Base-by-base conservation (phyloP, 1,284 basidiomycete genomes). In the Apiotrichum veenhuisii region DNA sequence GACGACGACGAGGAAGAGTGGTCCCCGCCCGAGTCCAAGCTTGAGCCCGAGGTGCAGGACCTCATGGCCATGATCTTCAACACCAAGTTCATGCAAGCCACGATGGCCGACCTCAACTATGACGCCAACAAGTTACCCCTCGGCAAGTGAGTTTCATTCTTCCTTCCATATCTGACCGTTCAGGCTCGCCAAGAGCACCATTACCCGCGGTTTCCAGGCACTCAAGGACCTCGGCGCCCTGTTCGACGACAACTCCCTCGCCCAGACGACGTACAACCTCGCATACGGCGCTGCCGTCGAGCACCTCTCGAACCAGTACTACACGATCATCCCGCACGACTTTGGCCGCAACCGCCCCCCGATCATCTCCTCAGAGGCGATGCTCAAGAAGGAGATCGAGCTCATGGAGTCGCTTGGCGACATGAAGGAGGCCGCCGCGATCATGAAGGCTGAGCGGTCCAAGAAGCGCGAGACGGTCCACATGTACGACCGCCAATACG, bases 51-150 rank as follows among this genome's bases (percentile, higher is more conserved):
- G 15, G 34, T 59, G 18, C 59, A 83, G 80, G 71, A 73, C 30
- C 74, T 85, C 30, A 82, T 82, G 70, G 78, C 72, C 22, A 78
- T 85, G 40, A 85, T 86, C 42, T 85, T 85, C 78, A 69, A 66
- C 54, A 47, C 37, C 26, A 25, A 45, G 20, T 67, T 51, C 60
- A 82, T 85, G 46, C 79, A 83, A 48, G 82, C 82, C 0, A 79
- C 81, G 23, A 69, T 87, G 64, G 82, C 82, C n/a, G 81, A 82
- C 3, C 84, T 87, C 83, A 85, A 86, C 65, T 87, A 87, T 64
- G 85, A 87, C 65, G 84, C 83, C 4, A 83, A 83, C 63, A 87
- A 87, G 66, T 77, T 86, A 23, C 85, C 85, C 17, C 80, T 86
- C 12, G 84, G 83, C 12, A 71, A 73, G 46, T 41, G 40, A 22